phyloP scores from a whole-genome alignment of 2,329 filamentous ascomycete genomes.

The Botrytis tulipae region DNA sequence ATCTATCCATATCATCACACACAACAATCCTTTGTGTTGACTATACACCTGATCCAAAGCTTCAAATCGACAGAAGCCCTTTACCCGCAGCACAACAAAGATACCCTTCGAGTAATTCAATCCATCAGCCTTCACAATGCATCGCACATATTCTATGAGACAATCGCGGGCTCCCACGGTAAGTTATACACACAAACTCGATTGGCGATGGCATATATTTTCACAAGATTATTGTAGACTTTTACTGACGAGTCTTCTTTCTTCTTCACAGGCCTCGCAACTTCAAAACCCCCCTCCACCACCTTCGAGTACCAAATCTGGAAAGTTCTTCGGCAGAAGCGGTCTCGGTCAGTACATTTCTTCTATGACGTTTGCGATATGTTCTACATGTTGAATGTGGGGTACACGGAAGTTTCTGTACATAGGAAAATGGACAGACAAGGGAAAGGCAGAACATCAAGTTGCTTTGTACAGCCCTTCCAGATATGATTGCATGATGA shows the following conservation, averaged over 20 bases:
- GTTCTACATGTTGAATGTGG: not conserved
- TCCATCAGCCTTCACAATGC: conserved; percentile 58
- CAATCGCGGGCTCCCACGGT: conserved; percentile 93
- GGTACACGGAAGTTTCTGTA: not conserved
- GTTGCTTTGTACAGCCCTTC: not conserved
- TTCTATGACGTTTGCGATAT: conserved; percentile 25
- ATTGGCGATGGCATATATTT: not conserved
- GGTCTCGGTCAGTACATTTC: conserved; percentile 66
- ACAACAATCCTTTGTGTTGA: not conserved
- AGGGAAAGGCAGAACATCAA: not conserved
- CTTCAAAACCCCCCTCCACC: conserved; percentile 92
- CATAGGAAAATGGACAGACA: not conserved
- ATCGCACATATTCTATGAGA: conserved; percentile 99
- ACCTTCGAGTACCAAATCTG: conserved; percentile 84
- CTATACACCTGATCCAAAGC: not conserved
- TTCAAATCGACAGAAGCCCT: not conserved
- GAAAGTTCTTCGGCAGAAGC: conserved; percentile 81
- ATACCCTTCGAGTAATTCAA: not conserved
- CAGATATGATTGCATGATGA: not conserved
- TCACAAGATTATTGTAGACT: not conserved
- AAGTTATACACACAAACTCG: conserved; percentile 43
- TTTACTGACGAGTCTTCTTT: conserved; percentile 19
- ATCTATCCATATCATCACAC: not conserved
- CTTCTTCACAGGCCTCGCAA: conserved; percentile 45
- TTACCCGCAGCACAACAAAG: not conserved